Evolutionary conservation across 345 rosid genomes (phyloP), one percentile per base, ranked within the genome.

Genomic region (Punica granatum): DNA sequence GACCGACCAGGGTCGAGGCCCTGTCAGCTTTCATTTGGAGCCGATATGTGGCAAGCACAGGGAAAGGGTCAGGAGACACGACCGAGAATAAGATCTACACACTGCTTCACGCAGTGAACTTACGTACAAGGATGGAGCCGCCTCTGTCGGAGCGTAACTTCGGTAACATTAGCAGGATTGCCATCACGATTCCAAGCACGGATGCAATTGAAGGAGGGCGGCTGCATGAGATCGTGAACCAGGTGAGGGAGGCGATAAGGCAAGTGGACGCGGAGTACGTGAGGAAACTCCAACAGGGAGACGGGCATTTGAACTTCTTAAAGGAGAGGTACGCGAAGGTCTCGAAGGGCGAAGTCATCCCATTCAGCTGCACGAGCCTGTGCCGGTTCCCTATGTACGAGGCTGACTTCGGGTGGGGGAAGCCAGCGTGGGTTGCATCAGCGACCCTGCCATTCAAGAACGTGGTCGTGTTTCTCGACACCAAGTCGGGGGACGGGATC

Each of bases 351-450:
- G 81, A 58, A 62, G 60, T 21, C 3, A 69, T 73, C 19, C 23
- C 14, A 31, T 65, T 67, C 30, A 74, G 70, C 48, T 75, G 78
- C 68, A 76, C 82, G 7, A 78, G 84, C 41, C 79, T 72, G 72
- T 75, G 84, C 33, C 76, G 70, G 42, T 64, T 77, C 64, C 72
- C 74, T 10, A 67, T 60, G 30, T 72, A 75, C 63, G 75, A 65
- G n/a, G 42, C 65, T 21, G 79, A 80, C 70, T 80, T 80, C 69
- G 79, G 83, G 37, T 81, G 84, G 82, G 82, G 80, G n/a, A 73
- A 66, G 19, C 82, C 80, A 26, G 68, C 56, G 0, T 78, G 82
- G 85, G 71, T 73, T 30, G 69, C 74, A 21, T 35, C 71, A 30
- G 64, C 68, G 2, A 60, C 31, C 68, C 18, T 56, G 30, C 64